Evolutionary conservation across 139 green algal species (phyloP).

Genomic region (Spirogloea muscicola): DNA sequence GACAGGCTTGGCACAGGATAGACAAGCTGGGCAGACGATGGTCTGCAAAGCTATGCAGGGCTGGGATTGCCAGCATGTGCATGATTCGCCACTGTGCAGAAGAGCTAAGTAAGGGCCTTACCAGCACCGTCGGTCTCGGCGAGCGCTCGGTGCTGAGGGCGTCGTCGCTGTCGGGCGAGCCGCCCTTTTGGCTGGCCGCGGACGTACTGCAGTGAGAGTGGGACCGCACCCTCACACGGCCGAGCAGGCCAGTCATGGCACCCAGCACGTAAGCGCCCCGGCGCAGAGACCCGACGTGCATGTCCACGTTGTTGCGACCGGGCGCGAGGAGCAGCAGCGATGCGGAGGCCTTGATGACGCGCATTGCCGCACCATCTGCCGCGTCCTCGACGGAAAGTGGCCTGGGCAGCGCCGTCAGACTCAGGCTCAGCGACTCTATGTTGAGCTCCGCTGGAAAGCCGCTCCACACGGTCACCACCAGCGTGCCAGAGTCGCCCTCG

Average conservation of each 20-base stretch:
- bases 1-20: no score
- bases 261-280: slow-evolving; percentile 34
- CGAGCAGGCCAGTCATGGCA: slow-evolving; percentile 14
- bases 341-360: no score
- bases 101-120: no score
- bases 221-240: slow-evolving; percentile 26
- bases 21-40: no score
- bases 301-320: slow-evolving; percentile 18
- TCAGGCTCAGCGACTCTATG: slow-evolving; percentile 26
- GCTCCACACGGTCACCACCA: slow-evolving; percentile 32
- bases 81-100: no score
- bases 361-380: no score
- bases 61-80: no score
- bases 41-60: no score
- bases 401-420: slow-evolving; percentile 14
- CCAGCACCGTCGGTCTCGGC: background rate
- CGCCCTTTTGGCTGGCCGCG: background rate
- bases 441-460: slow-evolving; percentile 11
- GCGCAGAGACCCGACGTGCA: slow-evolving; percentile 19
- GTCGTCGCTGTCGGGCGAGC: slow-evolving; percentile 25
- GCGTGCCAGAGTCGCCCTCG: slow-evolving; percentile 26
- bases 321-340: no score
- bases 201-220: background rate
- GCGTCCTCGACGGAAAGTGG: no score
- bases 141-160: slow-evolving; percentile 19